phyloP scores from a whole-genome alignment of 2,329 filamentous ascomycete genomes.

The Tolypocladium nubicola region DNA sequence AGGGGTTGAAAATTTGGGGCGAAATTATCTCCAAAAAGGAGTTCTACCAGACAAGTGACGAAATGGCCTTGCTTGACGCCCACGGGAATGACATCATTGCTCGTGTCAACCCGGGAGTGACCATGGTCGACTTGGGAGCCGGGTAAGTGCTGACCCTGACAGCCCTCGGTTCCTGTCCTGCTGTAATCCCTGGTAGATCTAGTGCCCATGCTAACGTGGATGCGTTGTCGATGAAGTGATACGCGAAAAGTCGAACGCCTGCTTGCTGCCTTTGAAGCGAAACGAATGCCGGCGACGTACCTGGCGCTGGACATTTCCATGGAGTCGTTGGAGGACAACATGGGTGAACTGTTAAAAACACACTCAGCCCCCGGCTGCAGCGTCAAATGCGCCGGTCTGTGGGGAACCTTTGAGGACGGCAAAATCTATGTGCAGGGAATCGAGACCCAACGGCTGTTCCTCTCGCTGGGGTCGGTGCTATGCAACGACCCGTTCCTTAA shows the following conservation, averaged over 20 bases:
- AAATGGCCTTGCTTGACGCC: conserved; percentile 23
- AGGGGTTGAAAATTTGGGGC: conserved; percentile 28
- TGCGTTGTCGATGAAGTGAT: conserved; percentile 16
- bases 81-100: conserved; percentile 24
- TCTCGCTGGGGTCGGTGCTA: conserved; percentile 30
- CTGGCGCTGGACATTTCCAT: conserved; percentile 29
- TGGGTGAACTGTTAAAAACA: conserved; percentile 17
- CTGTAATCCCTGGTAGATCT: not conserved
- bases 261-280: conserved; percentile 22
- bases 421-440: conserved; percentile 19
- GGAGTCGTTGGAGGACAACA: conserved; percentile 22
- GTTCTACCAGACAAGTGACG: conserved; percentile 31
- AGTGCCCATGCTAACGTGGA: not conserved
- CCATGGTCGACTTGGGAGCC: conserved; percentile 29
- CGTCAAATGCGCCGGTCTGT: conserved; percentile 25
- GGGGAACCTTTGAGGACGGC: conserved; percentile 28
- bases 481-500: conserved; percentile 28
- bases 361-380: conserved; percentile 14
- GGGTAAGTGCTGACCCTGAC: conserved; percentile 20
- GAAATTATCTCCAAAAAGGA: conserved; percentile 27
- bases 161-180: not conserved
- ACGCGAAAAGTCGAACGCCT: conserved; percentile 29
- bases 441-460: conserved; percentile 22
- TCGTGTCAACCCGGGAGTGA: conserved; percentile 16
- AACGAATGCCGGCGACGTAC: conserved; percentile 19